Evolutionary conservation across 2,329 filamentous ascomycete genomes (phyloP).

Genomic region (Sporothrix luriei): DNA sequence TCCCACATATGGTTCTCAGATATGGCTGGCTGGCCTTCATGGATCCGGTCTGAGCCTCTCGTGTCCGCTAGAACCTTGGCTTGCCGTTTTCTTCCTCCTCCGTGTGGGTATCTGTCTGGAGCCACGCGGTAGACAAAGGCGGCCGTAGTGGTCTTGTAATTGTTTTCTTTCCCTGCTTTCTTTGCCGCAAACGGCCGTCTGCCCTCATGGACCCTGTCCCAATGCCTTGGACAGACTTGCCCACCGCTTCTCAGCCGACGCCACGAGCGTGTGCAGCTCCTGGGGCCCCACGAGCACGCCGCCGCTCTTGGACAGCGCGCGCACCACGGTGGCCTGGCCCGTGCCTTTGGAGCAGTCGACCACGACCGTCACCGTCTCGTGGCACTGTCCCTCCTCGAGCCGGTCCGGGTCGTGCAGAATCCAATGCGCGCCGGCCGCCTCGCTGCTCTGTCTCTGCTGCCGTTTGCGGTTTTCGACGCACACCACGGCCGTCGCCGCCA

Average conservation of each 20-base stretch:
- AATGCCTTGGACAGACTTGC: constrained; percentile 55
- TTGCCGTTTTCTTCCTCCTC: constrained; percentile 24
- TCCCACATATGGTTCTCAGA: not conserved
- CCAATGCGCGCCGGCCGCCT: constrained; percentile 60
- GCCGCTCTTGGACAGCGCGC: constrained; percentile 81
- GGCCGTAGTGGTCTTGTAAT: not conserved
- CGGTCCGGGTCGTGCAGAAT: constrained; percentile 85
- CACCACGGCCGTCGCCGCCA: constrained; percentile 76
- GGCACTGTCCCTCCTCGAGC: constrained; percentile 82
- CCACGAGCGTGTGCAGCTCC: constrained; percentile 62
- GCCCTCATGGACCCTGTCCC: constrained; percentile 34
- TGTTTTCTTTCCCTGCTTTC: not conserved
- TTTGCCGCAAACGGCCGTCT: not conserved
- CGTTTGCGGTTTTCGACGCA: constrained; percentile 62
- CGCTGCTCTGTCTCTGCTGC: constrained; percentile 48
- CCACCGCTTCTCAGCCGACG: constrained; percentile 66
- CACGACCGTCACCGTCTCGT: constrained; percentile 80
- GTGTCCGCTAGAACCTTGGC: constrained; percentile 22
- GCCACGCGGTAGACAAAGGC: not conserved
- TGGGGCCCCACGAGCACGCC: constrained; percentile 69
- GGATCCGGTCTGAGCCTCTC: not conserved
- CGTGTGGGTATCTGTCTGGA: constrained; percentile 6
- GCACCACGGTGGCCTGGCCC: constrained; percentile 52
- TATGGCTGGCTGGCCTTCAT: not conserved
- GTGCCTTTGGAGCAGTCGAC: constrained; percentile 60